Percentiles rank a stretch among this genome's conserved stretches.
phyloP scores from a whole-genome alignment of 2,329 filamentous ascomycete genomes.

The Fusarium oxysporum region DNA sequence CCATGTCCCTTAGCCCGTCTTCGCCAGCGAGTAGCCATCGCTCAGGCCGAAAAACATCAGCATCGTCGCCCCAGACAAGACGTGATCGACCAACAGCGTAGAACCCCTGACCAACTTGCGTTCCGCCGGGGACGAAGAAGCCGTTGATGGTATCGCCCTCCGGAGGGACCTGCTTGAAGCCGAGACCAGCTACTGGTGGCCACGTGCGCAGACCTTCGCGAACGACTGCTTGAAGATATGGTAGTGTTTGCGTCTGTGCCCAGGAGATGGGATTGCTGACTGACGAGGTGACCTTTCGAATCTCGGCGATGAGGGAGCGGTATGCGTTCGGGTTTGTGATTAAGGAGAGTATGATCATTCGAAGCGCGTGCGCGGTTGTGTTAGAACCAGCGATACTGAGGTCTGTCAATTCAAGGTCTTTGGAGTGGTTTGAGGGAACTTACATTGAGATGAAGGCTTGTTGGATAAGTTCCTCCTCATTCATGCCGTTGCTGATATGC shows the following conservation, averaged over 20 bases:
- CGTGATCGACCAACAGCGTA: slow-evolving; percentile 65
- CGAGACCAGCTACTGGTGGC: slow-evolving; percentile 64
- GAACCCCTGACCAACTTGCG: slow-evolving; percentile 64
- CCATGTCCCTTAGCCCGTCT: slow-evolving; percentile 51
- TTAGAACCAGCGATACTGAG: slow-evolving; percentile 69
- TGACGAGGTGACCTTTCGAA: slow-evolving; percentile 54
- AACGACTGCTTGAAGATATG: slow-evolving; percentile 68
- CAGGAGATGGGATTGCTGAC: slow-evolving; percentile 56
- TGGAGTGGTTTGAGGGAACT: neutral
- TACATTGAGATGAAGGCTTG: slow-evolving; percentile 56
- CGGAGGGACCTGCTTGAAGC: slow-evolving; percentile 65
- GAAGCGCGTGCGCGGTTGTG: slow-evolving; percentile 66
- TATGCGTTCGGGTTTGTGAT: slow-evolving; percentile 59
- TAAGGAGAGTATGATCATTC: slow-evolving; percentile 63
- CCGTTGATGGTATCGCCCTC: slow-evolving; percentile 65
- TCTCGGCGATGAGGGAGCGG: slow-evolving; percentile 54
- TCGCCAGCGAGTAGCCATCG: slow-evolving; percentile 60
- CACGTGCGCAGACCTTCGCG: slow-evolving; percentile 68
- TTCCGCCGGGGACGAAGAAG: slow-evolving; percentile 63
- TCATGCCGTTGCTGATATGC: slow-evolving; percentile 54
- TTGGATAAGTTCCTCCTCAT: slow-evolving; percentile 51
- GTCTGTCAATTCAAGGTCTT: neutral
- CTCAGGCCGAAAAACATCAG: slow-evolving; percentile 64
- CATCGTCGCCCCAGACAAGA: slow-evolving; percentile 62
- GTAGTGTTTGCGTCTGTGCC: slow-evolving; percentile 60